A percentile compares a stretch with the other conserved stretches of the same genome.
phyloP scores from a whole-genome alignment of 805 yeast species.

The Zygoascus flipseniorum region DNA sequence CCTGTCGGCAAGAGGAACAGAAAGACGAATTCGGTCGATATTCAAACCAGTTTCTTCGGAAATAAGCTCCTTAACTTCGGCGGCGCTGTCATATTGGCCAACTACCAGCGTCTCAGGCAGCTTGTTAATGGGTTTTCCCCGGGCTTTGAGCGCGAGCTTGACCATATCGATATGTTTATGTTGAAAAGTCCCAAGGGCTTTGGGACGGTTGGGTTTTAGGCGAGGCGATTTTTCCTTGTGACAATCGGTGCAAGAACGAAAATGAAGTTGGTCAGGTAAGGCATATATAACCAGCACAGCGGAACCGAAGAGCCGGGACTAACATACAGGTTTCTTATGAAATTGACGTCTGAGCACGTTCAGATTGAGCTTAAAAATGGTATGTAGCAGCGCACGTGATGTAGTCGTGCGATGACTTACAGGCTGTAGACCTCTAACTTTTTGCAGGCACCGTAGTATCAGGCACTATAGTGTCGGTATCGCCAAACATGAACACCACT shows the following conservation, averaged over 20 bases:
- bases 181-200: too few species aligned
- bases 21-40: slow-evolving; percentile 49
- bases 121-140: slow-evolving; percentile 18
- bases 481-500: slow-evolving; percentile 87
- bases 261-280: slow-evolving; percentile 56
- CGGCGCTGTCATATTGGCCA: slow-evolving; percentile 34
- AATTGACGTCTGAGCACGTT: slow-evolving; percentile 74
- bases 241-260: slow-evolving; percentile 1
- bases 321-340: slow-evolving; percentile 56
- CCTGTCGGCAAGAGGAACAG: slow-evolving; percentile 29
- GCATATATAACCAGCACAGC: too few species aligned
- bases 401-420: background rate
- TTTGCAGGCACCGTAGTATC: slow-evolving; percentile 50
- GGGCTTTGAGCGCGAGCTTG: slow-evolving; percentile 14
- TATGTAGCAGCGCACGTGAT: slow-evolving; percentile 10
- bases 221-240: background rate
- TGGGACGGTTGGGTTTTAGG: too few species aligned
- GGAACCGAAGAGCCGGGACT: background rate
- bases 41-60: slow-evolving; percentile 39
- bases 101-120: slow-evolving; percentile 24
- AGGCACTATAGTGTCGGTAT: slow-evolving; percentile 76
- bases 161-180: slow-evolving; percentile 8
- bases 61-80: slow-evolving; percentile 36
- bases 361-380: slow-evolving; percentile 91
- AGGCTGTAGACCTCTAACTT: background rate